Base-by-base conservation (phyloP, 1,284 basidiomycete genomes). In the Phylloporus sp. region DNA sequence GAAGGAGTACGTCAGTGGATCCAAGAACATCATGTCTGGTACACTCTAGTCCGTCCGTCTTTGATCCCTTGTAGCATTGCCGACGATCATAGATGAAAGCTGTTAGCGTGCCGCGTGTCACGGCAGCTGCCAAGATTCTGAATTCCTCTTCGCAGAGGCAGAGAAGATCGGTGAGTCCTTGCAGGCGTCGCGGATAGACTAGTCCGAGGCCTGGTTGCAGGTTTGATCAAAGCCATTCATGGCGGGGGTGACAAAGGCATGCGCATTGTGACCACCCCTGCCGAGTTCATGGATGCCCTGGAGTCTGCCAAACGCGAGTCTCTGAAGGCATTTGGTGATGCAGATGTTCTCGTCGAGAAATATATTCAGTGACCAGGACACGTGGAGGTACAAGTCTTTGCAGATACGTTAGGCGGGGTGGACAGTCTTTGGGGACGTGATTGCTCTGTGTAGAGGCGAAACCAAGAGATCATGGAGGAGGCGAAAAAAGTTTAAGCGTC, bases 201-300 rank as follows among this genome's bases (percentile, higher is more conserved):
- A 14, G 11, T 23, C 12, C 52, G 25, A 61, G 41, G 47, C 19
- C n/a, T 43, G 43, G 20, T 12, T 47, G 47, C 60, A 91, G 90
- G 90, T 23, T 98, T 97, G 68, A 97, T 98, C 83, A 98, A 98
- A 80, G 96, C 97, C 35, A 94, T 97, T 58, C 95, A 98, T 80
- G 97, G 97, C 37, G 97, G 97, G 64, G 97, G 97, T 67, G 97
- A 97, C 23, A 96, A 98, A 78, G 97, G 97, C 70, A 98, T 99
- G 97, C 92, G 96, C 68, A 91, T 92, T 35, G 97, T 98, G 10
- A 85, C 86, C 35, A 83, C 86, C 0, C 80, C 85, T 12, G 82
- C 81, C 39, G 90, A 91, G 41, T 96, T 97, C 73, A 80, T 86
- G 65, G 92, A 96, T 69, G 92, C 94, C 25, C 85, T 98, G 3